Percentiles rank a stretch among this genome's conserved stretches.
Evolutionary conservation across 164 flowering plant genomes (phyloP).

Genomic region (Liriodendron chinense): DNA sequence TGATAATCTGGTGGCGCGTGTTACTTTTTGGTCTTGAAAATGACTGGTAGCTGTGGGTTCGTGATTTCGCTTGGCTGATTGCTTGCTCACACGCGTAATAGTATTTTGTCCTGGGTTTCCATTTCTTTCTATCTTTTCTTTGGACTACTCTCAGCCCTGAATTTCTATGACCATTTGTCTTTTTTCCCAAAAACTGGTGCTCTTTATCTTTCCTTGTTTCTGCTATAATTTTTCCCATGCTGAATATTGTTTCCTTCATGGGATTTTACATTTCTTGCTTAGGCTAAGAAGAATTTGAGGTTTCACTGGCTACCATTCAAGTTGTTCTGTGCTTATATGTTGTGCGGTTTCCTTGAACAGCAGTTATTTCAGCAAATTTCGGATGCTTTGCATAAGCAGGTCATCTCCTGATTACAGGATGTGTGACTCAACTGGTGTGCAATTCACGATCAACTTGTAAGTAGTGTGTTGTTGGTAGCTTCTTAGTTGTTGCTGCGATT

Average conservation of each 20-base stretch:
- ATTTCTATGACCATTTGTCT: too few relatives aligned
- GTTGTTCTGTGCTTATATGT: background rate
- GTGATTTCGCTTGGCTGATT: too few relatives aligned
- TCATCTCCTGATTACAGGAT: conserved; percentile 14
- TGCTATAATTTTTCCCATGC: background rate
- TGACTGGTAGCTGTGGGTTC: too few relatives aligned
- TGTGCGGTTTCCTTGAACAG: conserved; percentile 5
- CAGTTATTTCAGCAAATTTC: background rate
- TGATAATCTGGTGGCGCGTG: too few relatives aligned
- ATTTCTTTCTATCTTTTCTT: too few relatives aligned
- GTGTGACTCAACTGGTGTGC: conserved; percentile 8
- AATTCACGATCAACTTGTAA: conserved; percentile 13
- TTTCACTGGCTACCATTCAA: background rate
- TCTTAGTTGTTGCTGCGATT: background rate
- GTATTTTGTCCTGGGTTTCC: too few relatives aligned
- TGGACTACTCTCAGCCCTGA: too few relatives aligned
- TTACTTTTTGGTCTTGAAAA: too few relatives aligned
- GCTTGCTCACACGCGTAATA: too few relatives aligned
- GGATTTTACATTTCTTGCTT: background rate
- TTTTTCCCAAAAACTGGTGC: background rate
- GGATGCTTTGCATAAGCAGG: conserved; percentile 2
- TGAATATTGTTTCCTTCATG: background rate
- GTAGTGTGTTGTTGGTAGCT: background rate
- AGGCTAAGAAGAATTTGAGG: background rate
- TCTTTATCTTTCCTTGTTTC: background rate